These are phyloP conservation scores for Rhizopogon vulgaris DNA, from an alignment of 768 basidiomycete species.

Conservation along the genomic window DNA sequence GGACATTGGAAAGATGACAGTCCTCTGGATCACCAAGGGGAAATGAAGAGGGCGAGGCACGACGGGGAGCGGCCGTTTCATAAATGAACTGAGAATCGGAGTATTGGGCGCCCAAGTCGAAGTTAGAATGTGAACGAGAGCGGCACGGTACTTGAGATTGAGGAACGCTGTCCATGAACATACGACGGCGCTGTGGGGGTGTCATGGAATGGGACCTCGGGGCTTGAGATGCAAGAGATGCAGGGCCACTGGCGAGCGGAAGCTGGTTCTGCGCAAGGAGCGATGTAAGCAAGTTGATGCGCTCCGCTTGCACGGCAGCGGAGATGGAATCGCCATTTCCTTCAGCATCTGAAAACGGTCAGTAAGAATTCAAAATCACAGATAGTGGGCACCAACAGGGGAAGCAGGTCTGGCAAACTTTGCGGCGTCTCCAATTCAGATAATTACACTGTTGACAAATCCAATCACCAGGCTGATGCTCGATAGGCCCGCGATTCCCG, in stretches of 20 bases:
- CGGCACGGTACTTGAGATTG: constrained; percentile 29
- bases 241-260: constrained; percentile 15
- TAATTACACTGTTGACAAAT: constrained; percentile 82
- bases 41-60: constrained; percentile 36
- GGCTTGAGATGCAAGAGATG: constrained; percentile 11
- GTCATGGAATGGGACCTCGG: constrained; percentile 41
- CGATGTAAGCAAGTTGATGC: constrained; percentile 72
- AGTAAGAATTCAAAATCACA: constrained; percentile 3
- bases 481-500: constrained; percentile 82
- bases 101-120: constrained; percentile 42
- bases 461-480: constrained; percentile 82
- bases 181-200: constrained; percentile 37
- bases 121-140: constrained; percentile 44
- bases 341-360: constrained; percentile 56
- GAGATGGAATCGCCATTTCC: constrained; percentile 87
- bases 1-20: constrained; percentile 26
- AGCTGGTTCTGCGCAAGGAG: constrained; percentile 57
- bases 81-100: constrained; percentile 53
- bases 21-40: constrained; percentile 20
- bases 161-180: constrained; percentile 33
- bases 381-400: constrained; percentile 52
- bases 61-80: constrained; percentile 50
- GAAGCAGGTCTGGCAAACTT: constrained; percentile 86
- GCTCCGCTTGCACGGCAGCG: constrained; percentile 77
- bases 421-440: constrained; percentile 80